Base-by-base conservation (phyloP, 768 basidiomycete species). In the Tylopilus plumbeoviolaceoides region DNA sequence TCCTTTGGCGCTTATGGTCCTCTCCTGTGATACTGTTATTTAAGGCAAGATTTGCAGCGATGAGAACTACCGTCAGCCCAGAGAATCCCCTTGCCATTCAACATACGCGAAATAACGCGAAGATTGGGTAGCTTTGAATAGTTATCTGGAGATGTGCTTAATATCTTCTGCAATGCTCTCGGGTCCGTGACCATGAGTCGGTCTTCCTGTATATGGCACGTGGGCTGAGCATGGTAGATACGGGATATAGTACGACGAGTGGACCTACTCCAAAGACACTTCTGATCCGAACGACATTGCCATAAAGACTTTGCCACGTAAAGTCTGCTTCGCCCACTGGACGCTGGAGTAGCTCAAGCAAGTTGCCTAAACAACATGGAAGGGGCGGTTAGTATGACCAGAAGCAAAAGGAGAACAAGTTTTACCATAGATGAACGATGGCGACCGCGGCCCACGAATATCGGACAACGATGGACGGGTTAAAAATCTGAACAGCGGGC, bases 1-100 rank as follows among this genome's bases (percentile, higher is more conserved):
- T 79, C 53, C 78, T 67, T 46, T 83, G 81, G 46, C 81, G 72
- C 58, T 68, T 77, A 53, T 83, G 82, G 23, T 67, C 73, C 20
- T 73, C 64, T 2, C 73, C 67, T 68, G 25, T 21, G 15, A 43
- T 15, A 21, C 1, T 14, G 18, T 63, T 20, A 43, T 21, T 38
- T 21, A 30, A 40, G 44, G 36, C 69, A 69, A 18, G 12, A 25
- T 20, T 5, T 8, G 10, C 18, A 41, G 2, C 3, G 1, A 41
- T 20, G 5, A n/a, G 44, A 36, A 20, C 10, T 46, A 76, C 75
- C 74, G 7, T 76, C 70, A 28, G 73, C 71, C 72, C 72, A 77
- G 6, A 66, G 14, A 18, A 77, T 56, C 2, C 74, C 71, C 30
- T 55, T 60, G 7, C 77, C 76, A 41, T 47, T 50, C 5, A 63